These are phyloP conservation scores for Suhomyces choctaworum DNA, from an alignment of 1,139 yeast genomes.

Conservation along the genomic window DNA sequence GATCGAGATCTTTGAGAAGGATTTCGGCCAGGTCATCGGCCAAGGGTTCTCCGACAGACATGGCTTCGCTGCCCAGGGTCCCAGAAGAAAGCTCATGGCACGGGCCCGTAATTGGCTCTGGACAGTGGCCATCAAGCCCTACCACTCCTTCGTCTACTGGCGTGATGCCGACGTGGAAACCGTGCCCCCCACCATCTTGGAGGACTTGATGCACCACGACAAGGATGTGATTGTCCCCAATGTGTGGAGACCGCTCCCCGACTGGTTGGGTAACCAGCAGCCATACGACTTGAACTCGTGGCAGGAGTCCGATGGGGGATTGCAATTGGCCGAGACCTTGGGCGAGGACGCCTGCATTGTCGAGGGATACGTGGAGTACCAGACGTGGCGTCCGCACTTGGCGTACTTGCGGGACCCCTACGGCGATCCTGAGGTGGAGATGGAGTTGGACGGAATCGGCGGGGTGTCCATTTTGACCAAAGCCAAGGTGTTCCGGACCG, in stretches of 20 bases:
- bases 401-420: slow-evolving; percentile 85
- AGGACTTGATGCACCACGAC: slow-evolving; percentile 56
- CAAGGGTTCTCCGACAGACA: slow-evolving; percentile 55
- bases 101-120: slow-evolving; percentile 57
- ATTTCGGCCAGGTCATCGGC: slow-evolving; percentile 54
- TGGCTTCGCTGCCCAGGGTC: slow-evolving; percentile 57
- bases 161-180: slow-evolving; percentile 58
- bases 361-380: slow-evolving; percentile 89
- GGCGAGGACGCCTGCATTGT: slow-evolving; percentile 90
- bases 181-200: slow-evolving; percentile 50
- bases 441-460: slow-evolving; percentile 89
- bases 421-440: slow-evolving; percentile 83
- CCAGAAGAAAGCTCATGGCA: slow-evolving; percentile 54
- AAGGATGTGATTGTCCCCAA: slow-evolving; percentile 69
- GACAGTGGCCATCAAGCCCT: slow-evolving; percentile 52
- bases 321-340: slow-evolving; percentile 71
- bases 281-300: slow-evolving; percentile 90
- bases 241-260: slow-evolving; percentile 91
- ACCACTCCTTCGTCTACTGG: slow-evolving; percentile 57
- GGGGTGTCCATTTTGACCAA: slow-evolving; percentile 84
- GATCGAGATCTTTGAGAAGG: slow-evolving; percentile 55
- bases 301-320: slow-evolving; percentile 85
- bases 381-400: slow-evolving; percentile 89
- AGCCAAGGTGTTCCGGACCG: slow-evolving; percentile 76
- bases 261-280: slow-evolving; percentile 85